Evolutionary conservation across 345 rosid genomes (phyloP).

Genomic region (Raphanus sativus): DNA sequence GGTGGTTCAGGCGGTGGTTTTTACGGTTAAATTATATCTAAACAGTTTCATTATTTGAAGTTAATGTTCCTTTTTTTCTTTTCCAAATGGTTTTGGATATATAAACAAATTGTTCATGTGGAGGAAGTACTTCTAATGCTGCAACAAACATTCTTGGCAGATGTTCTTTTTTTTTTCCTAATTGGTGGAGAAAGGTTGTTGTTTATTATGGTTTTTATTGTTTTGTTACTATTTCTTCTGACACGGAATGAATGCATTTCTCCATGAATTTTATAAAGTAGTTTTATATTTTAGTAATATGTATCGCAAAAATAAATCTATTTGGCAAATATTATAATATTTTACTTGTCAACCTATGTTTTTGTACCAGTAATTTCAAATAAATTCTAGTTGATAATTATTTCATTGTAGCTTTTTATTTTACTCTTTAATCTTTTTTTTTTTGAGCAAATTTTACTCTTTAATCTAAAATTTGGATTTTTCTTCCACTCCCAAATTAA

Average conservation of each 20-base stretch:
- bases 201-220: background rate
- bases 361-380: background rate
- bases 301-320: background rate
- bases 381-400: background rate
- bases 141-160: conserved; percentile 6
- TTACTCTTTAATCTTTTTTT: too few relatives aligned
- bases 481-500: background rate
- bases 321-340: background rate
- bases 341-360: background rate
- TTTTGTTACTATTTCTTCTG: background rate
- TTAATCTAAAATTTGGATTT: background rate
- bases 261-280: background rate
- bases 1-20: conserved; percentile 55
- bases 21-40: conserved; percentile 61
- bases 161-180: background rate
- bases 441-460: too few relatives aligned
- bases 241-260: background rate
- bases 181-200: background rate
- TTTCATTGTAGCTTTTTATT: background rate
- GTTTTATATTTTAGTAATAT: background rate
- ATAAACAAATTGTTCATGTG: conserved; percentile 10
- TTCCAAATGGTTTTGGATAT: conserved; percentile 16
- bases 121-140: background rate
- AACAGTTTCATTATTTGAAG: background rate
- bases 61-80: too few relatives aligned